Base-by-base conservation (phyloP, 2,329 filamentous ascomycete genomes). In the Xylaria hypoxylon region DNA sequence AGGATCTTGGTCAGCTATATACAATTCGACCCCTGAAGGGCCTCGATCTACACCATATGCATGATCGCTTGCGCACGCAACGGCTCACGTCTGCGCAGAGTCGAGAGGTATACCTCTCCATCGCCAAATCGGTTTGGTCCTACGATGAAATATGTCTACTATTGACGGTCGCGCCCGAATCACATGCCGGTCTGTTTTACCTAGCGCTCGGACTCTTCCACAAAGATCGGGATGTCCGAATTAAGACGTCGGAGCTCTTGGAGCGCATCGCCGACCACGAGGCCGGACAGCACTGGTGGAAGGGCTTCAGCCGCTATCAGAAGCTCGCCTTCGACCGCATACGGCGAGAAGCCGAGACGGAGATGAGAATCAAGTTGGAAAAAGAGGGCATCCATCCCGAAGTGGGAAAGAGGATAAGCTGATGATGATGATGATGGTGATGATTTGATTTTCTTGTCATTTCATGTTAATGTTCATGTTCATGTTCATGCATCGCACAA, bases 271-370 rank as follows among this genome's bases (percentile, higher is more conserved):
- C 89, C 71, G 89, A 91, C 64, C 95, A 99, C 79, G 92, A 96
- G 75, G 96, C 94, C 10, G 96, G 96, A 1, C 87, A 94, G 74
- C 93, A 98, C 80, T 98, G 96, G 86, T 99, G 95, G 93, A 89
- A 86, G 70, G 88, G 89, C 33, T 82, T 99, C 55, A 96, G 94
- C 64, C 86, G 93, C 50, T 99, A 97, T 76, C 91, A 94, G 72
- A 96, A 95, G 80, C 80, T 97, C 70, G 95, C 92, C 2, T 97
- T 91, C 75, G 90, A 91, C 71, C 87, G 95, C 55, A 89, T 96
- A 55, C 90, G 91, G 77, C 86, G 90, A 66, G 93, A 89, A 72
- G 79, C 81, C 7, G 87, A 89, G 56, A 79, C 80, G 1, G 87
- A 89, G 72, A 79, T 79, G 78, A 82, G 78, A 62, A 77, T 74